Evolutionary conservation across 2,329 filamentous ascomycete species (phyloP).

Genomic region (Chaetomium globosum): DNA sequence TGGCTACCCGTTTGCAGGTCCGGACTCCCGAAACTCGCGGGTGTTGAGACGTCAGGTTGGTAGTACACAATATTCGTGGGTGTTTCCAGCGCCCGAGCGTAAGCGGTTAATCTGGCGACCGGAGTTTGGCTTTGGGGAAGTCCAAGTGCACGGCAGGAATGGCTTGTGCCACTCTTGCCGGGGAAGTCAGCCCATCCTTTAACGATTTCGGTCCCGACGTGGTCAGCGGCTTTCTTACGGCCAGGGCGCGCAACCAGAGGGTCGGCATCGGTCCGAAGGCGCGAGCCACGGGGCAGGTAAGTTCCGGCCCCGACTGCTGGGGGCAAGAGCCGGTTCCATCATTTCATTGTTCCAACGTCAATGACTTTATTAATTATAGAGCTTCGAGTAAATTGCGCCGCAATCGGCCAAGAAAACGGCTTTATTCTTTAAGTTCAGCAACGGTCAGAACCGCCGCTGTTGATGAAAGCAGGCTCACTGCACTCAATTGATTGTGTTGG

Average conservation of each 20-base stretch:
- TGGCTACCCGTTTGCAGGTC: constrained; percentile 15
- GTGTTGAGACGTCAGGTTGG: not conserved
- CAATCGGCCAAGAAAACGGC: no score
- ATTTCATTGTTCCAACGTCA: not conserved
- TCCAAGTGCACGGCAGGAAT: constrained; percentile 29
- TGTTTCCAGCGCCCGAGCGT: not conserved
- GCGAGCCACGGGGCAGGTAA: not conserved
- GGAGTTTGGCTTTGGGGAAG: constrained; percentile 37
- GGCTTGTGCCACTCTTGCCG: constrained; percentile 6
- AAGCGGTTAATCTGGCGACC: constrained; percentile 31
- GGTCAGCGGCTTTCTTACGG: not conserved
- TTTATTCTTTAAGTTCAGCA: no score
- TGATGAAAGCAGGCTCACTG: no score
- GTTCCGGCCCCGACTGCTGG: not conserved
- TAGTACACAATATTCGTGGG: constrained; percentile 3
- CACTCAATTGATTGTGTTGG: not conserved
- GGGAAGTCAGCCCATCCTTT: constrained; percentile 8
- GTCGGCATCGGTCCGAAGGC: not conserved
- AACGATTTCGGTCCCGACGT: constrained; percentile 17
- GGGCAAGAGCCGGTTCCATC: not conserved
- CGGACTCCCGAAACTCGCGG: constrained; percentile 33
- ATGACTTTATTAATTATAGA: no score
- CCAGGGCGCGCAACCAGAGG: not conserved
- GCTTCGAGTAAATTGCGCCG: no score
- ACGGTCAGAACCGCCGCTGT: no score